Evolutionary conservation across 331 rosid genomes (phyloP).

Genomic region (Arachis monticola): DNA sequence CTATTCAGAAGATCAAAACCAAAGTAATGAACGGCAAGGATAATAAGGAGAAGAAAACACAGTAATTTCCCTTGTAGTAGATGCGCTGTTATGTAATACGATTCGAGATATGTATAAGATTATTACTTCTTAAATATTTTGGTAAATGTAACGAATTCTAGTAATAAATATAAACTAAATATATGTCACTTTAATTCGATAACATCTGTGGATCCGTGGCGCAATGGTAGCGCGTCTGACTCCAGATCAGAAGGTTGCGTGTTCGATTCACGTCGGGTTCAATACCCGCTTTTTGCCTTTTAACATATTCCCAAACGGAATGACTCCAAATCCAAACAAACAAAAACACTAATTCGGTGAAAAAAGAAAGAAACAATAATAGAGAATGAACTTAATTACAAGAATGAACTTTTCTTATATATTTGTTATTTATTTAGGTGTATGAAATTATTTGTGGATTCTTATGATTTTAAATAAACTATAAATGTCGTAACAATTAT

Average conservation of each 20-base stretch:
- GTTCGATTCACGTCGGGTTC: conserved; percentile 99
- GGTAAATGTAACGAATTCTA: background rate
- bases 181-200: background rate
- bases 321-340: no score
- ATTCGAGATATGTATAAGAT: background rate
- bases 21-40: conserved; percentile 33
- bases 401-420: no score
- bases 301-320: background rate
- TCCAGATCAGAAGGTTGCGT: conserved; percentile 99
- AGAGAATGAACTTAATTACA: no score
- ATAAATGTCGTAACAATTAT: no score
- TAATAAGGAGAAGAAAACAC: conserved; percentile 48
- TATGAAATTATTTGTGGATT: no score
- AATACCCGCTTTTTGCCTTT: background rate
- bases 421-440: no score
- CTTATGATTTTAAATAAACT: no score
- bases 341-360: no score
- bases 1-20: conserved; percentile 46
- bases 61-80: conserved; percentile 25
- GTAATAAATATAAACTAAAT: background rate
- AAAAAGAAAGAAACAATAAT: no score
- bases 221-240: conserved; percentile 99
- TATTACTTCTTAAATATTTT: background rate
- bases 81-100: background rate
- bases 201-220: conserved; percentile 74